phyloP scores from a whole-genome alignment of 75 land plant species.

The Ceratopteris richardii region DNA sequence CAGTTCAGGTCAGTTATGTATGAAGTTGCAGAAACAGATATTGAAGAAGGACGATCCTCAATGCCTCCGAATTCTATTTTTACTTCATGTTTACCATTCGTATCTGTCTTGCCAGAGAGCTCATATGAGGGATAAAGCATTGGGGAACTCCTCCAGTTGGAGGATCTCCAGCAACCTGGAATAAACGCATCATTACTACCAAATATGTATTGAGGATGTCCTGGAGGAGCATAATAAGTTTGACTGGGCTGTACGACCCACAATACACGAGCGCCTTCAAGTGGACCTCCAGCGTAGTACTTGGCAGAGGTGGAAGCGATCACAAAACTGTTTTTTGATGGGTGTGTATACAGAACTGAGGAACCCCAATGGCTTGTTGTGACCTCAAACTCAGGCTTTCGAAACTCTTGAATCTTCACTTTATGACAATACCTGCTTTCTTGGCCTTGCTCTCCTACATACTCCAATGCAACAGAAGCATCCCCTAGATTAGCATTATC shows the following conservation, averaged over 20 bases:
- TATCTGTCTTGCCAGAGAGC: background rate
- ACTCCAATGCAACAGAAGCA: background rate
- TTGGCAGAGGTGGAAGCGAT: slow-evolving; percentile 2
- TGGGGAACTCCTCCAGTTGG: background rate
- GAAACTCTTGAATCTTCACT: background rate
- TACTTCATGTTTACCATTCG: slow-evolving; percentile 1
- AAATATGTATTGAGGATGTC: background rate
- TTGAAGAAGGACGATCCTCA: background rate
- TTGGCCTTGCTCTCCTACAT: background rate
- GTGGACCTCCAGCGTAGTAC: background rate
- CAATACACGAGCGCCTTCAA: background rate
- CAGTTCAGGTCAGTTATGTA: background rate
- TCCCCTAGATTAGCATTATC: slow-evolving; percentile 2
- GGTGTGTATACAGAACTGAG: background rate
- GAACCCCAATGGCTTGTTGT: background rate
- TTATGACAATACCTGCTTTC: background rate
- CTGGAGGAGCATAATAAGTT: background rate
- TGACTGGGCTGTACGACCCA: background rate
- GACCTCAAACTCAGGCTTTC: slow-evolving; percentile 1
- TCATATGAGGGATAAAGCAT: background rate
- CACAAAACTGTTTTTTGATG: background rate
- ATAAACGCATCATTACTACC: background rate
- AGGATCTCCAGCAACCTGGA: background rate
- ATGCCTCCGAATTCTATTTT: background rate
- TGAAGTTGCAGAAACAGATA: background rate